Conservation (phyloP, 2,329 filamentous ascomycete species). For the Teratosphaeria gauchensis region DNA sequence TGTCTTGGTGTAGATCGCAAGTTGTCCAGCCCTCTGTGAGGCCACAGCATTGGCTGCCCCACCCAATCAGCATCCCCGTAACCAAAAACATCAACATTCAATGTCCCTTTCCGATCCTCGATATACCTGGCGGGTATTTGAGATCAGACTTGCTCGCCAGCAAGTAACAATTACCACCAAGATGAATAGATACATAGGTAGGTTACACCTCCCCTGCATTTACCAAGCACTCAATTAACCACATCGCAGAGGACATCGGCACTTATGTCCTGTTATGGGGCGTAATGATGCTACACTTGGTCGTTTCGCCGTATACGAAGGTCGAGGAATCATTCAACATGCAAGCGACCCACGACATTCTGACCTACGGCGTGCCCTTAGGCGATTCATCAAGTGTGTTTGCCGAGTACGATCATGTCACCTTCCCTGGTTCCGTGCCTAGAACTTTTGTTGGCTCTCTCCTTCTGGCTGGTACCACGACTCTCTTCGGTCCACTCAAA, state of each 20-base stretch:
- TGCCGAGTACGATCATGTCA: slow-evolving; percentile 72
- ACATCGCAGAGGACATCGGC: neutral
- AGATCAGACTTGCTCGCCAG: slow-evolving; percentile 1
- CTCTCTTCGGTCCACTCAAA: slow-evolving; percentile 51
- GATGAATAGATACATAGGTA: neutral
- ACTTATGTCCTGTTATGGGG: slow-evolving; percentile 47
- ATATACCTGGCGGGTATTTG: slow-evolving; percentile 5
- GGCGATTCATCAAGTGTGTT: slow-evolving; percentile 19
- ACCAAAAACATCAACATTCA: neutral
- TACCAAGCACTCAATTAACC: neutral
- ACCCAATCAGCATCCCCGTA: neutral
- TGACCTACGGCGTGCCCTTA: slow-evolving; percentile 65
- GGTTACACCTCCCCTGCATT: neutral
- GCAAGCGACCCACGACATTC: slow-evolving; percentile 83
- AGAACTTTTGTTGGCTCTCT: slow-evolving; percentile 80
- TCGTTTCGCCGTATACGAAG: slow-evolving; percentile 71
- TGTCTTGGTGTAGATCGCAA: neutral
- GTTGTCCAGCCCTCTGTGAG: neutral
- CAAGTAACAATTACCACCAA: neutral
- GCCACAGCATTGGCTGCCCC: neutral
- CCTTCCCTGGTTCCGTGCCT: slow-evolving; percentile 84
- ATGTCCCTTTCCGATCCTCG: neutral
- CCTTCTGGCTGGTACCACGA: slow-evolving; percentile 61
- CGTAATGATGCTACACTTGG: slow-evolving; percentile 25
- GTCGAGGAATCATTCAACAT: slow-evolving; percentile 98